Base-by-base conservation (phyloP, 805 yeast species). In the Candida germanica region DNA sequence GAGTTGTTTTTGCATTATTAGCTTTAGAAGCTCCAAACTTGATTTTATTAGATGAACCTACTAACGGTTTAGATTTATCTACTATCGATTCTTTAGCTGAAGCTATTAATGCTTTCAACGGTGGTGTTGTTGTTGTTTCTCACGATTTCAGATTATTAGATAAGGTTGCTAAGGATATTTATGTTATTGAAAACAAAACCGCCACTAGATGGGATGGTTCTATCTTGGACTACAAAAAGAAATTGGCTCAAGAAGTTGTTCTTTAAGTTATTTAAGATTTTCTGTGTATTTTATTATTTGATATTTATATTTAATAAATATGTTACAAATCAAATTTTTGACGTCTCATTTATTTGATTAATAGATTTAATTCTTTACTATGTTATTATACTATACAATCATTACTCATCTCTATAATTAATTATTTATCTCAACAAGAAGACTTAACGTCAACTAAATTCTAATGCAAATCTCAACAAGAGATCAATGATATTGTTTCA, bases 91-190 rank as follows among this genome's bases (percentile, higher is more conserved):
- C 98, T 29, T 75, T 93, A 55, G 98, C 97, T 36, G 95, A 84
- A 39, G 98, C 98, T 47, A 91, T 93, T 61, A 82, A 88, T 49
- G 83, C 79, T 21, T 93, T 86, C 76, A 85, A 82, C 59, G 98
- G 98, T 70, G 98, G 98, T 77, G 96, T 91, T 36, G 95, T 88
- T 49, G 96, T 93, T 41, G 98, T 93, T 48, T 88, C 97, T 44
- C 98, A 93, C 78, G 98, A 93, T 73, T 93, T 93, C 91, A 83
- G 98, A 71, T 77, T 93, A 56, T 77, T 93, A 64, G 96, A 91
- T 66, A 89, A 87, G 73, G 87, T 93, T 59, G 98, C 98, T 38
- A 86, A 91, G 73, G 98, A 93, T 58, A 93, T 93, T 62, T 91
- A 74, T 57, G 98, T 93, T 46, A 95, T 94, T 59, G 97, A 93